A percentile compares a stretch with the other conserved stretches of the same genome.
phyloP scores from a whole-genome alignment of 768 basidiomycete genomes.

The Mycena amicta region DNA sequence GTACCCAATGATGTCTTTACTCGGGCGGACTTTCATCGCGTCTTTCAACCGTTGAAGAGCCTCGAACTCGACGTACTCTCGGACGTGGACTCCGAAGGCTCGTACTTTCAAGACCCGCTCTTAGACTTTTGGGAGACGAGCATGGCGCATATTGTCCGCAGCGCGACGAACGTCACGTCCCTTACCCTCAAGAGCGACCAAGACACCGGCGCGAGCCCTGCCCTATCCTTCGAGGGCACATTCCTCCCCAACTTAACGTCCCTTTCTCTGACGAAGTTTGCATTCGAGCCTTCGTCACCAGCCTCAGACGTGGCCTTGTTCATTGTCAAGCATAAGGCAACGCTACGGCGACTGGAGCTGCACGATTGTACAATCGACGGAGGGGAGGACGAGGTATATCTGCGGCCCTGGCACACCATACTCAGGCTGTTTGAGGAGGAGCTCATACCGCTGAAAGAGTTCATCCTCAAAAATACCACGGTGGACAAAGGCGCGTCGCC shows the following conservation, averaged over 20 bases:
- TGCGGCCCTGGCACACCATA: slow-evolving; percentile 7
- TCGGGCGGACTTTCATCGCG: not conserved
- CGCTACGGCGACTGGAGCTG: slow-evolving; percentile 9
- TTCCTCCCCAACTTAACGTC: slow-evolving; percentile 1
- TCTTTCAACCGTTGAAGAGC: slow-evolving; percentile 2
- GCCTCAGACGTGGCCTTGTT: slow-evolving; percentile 2
- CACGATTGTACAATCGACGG: slow-evolving; percentile 1
- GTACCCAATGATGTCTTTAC: slow-evolving; percentile 5
- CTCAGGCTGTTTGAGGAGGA: slow-evolving; percentile 1
- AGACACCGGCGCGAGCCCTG: not conserved
- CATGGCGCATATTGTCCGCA: slow-evolving; percentile 1
- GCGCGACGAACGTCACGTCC: not conserved
- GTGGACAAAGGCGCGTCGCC: not conserved
- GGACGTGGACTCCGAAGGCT: not conserved
- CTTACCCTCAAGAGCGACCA: slow-evolving; percentile 10
- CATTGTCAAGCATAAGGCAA: slow-evolving; percentile 10
- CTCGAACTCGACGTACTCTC: slow-evolving; percentile 1
- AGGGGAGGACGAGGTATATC: not conserved
- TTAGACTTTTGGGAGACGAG: slow-evolving; percentile 3
- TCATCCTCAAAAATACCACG: not conserved
- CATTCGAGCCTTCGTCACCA: not conserved
- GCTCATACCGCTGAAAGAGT: not conserved
- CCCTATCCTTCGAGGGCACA: not conserved
- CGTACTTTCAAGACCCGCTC: not conserved
- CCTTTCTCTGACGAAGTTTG: slow-evolving; percentile 3